phyloP scores from a whole-genome alignment of 345 rosid species.

The Citrus australasica region DNA sequence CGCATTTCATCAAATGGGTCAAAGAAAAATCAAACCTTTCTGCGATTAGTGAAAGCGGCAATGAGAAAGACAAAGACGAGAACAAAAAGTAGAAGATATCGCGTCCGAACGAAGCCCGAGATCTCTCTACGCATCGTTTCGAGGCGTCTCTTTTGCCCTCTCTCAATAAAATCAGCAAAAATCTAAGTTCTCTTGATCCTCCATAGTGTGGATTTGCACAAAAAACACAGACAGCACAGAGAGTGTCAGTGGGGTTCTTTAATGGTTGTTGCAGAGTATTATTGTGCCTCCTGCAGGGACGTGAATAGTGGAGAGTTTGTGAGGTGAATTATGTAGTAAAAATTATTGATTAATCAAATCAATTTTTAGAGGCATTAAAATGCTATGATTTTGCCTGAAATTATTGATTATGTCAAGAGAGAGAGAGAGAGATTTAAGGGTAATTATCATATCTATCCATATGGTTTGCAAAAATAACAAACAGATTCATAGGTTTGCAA shows the following conservation, averaged over 20 bases:
- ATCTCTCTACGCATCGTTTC: slow-evolving; percentile 60
- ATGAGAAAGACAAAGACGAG: slow-evolving; percentile 47
- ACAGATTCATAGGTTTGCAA: background rate
- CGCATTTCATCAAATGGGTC: background rate
- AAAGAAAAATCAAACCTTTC: slow-evolving; percentile 35
- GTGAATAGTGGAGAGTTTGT: background rate
- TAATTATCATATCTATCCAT: background rate
- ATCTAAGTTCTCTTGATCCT: background rate
- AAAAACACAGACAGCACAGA: background rate
- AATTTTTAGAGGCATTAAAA: background rate
- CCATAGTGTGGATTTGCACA: background rate
- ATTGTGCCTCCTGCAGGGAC: background rate
- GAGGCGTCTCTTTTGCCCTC: background rate
- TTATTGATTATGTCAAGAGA: background rate
- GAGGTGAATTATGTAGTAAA: background rate
- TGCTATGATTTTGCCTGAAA: background rate
- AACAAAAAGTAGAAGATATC: slow-evolving; percentile 49
- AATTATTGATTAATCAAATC: background rate
- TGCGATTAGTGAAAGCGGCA: slow-evolving; percentile 39
- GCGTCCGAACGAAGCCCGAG: slow-evolving; percentile 55
- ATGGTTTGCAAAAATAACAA: background rate
- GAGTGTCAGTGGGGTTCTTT: background rate
- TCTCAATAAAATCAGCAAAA: background rate
- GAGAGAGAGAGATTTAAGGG: background rate
- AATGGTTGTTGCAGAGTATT: background rate